phyloP scores from a whole-genome alignment of 2,329 filamentous ascomycete genomes.

The Alternaria hordeiaustralica region DNA sequence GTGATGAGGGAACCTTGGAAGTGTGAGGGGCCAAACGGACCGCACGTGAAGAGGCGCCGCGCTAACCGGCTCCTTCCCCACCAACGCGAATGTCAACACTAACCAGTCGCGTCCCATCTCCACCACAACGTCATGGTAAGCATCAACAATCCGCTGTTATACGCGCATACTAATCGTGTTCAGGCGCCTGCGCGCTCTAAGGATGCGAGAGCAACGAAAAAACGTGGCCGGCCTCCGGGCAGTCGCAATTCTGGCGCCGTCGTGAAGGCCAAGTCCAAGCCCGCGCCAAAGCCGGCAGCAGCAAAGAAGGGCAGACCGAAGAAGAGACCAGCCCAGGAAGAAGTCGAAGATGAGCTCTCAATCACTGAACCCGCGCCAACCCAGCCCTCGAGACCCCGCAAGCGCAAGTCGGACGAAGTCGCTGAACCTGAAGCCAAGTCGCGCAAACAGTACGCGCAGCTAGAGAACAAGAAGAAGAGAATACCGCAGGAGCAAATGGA shows the following conservation, averaged over 20 bases:
- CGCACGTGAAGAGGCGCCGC: conserved; percentile 14
- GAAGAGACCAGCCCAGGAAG: conserved; percentile 18
- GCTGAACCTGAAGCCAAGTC: conserved; percentile 21
- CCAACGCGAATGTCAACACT: conserved; percentile 14
- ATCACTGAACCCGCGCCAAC: neutral
- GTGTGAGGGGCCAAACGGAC: neutral
- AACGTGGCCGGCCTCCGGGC: conserved; percentile 34
- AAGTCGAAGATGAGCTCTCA: conserved; percentile 21
- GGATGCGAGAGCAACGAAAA: conserved; percentile 21
- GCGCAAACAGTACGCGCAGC: conserved; percentile 37
- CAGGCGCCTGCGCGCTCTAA: conserved; percentile 34
- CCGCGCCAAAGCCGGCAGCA: conserved; percentile 15
- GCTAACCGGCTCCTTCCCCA: conserved; percentile 7
- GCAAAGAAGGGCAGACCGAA: conserved; percentile 15
- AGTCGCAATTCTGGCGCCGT: conserved; percentile 24
- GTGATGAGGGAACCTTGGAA: too few relatives aligned
- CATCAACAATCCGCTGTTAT: neutral
- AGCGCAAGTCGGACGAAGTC: conserved; percentile 34
- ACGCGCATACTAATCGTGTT: conserved; percentile 14
- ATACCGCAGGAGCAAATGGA: conserved; percentile 48
- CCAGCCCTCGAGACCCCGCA: conserved; percentile 18
- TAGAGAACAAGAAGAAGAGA: conserved; percentile 44
- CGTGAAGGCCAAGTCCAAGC: conserved; percentile 10
- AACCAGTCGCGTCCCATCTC: conserved; percentile 21
- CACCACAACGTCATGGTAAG: conserved; percentile 42